Base-by-base conservation (phyloP, 371 early-diverging fungal species). In the Gilbertella persicaria region DNA sequence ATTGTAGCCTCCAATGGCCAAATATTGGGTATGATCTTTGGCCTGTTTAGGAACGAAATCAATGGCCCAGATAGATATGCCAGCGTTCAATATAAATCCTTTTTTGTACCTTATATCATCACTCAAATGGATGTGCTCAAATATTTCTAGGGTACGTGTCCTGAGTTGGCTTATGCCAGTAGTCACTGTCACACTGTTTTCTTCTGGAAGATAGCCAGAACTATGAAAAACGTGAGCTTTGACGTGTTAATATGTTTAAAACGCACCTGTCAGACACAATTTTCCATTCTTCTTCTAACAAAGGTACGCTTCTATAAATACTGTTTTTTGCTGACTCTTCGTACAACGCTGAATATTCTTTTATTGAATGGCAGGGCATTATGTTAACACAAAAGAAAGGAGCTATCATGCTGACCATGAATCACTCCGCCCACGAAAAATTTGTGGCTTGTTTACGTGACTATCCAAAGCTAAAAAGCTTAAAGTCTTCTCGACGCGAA, bases 11-110 rank as follows among this genome's bases (percentile, higher is more conserved):
- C 73, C 83, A 16, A 85, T 50, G 0, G 87, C 86, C n/a, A 89
- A 45, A 35, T 83, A 89, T 42, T 86, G 85, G 41, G 41, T 58
- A 36, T 60, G 42, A 8, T 42, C 53, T 17, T 71, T 66, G 6
- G 37, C 42, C n/a, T 30, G 21, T 28, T 75, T 75, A 3, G 83
- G 82, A 14, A 71, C 75, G 72, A 85, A 87, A 19, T 82, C 84
- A 19, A 89, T 45, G 8, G 78, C 85, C 83, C 86, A 85, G n/a
- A 87, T 69, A 19, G 85, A 75, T 5, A 74, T 70, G 4, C 86
- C 89, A n/a, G 69, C 55, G 36, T 86, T 85, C 2, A 84, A 24
- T 10, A 82, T 49, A 45, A 58, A 53, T 0, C 73, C 78, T 19
- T 38, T 43, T 47, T 55, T 65, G 47, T 62, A 29, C 33, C 20